These are phyloP conservation scores for Corylus avellana DNA, from an alignment of 306 rosid species.

Conservation along the genomic window DNA sequence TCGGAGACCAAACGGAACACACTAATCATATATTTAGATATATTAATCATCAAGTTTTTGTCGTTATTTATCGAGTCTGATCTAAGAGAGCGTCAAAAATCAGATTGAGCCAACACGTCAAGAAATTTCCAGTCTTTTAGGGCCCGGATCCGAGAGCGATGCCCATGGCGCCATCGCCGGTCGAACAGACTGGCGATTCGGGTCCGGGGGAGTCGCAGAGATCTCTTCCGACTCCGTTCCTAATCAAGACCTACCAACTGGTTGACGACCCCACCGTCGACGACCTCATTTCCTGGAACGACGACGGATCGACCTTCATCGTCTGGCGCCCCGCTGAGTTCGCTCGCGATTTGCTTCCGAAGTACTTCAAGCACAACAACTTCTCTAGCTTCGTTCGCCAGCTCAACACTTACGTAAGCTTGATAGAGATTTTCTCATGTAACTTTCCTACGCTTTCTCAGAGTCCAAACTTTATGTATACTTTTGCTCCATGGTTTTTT, in stretches of 20 bases:
- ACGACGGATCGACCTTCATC: slow-evolving; percentile 77
- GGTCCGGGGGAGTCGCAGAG: slow-evolving; percentile 62
- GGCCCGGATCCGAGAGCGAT: slow-evolving; percentile 50
- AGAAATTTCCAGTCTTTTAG: not conserved
- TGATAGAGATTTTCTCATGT: not conserved
- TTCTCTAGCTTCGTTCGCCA: slow-evolving; percentile 98
- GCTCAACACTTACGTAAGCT: slow-evolving; percentile 82
- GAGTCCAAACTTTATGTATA: not conserved
- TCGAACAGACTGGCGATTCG: slow-evolving; percentile 75
- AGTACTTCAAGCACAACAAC: slow-evolving; percentile 88
- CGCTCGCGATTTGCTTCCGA: slow-evolving; percentile 94
- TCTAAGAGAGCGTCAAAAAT: not conserved
- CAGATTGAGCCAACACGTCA: not conserved
- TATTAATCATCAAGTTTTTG: not conserved
- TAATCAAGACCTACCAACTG: slow-evolving; percentile 79
- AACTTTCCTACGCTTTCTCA: not conserved
- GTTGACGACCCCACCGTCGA: slow-evolving; percentile 83
- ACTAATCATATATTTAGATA: not conserved
- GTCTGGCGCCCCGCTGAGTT: slow-evolving; percentile 97
- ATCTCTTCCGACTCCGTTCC: slow-evolving; percentile 87
- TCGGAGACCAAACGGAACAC: not conserved
- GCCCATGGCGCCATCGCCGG: slow-evolving; percentile 67
- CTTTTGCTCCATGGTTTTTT: not conserved
- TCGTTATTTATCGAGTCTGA: not conserved
- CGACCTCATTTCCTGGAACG: slow-evolving; percentile 90